Percentiles rank a stretch among this genome's conserved stretches.
These are phyloP conservation scores for Tetrahymena borealis DNA, from an alignment of 73 alveolate species.

Conservation along the genomic window DNA sequence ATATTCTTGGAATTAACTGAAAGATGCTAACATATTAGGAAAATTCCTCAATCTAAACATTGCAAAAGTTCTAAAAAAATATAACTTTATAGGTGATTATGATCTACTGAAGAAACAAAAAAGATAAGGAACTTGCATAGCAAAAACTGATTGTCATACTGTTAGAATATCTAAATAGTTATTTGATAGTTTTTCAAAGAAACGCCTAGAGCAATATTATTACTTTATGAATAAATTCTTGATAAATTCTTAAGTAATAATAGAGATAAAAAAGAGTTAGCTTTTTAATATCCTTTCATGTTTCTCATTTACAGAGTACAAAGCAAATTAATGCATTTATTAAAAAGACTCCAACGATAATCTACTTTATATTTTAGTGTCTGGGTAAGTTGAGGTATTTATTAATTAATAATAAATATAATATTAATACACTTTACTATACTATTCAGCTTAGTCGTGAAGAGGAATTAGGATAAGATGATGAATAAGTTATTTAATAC, in stretches of 20 bases:
- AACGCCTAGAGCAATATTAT: background rate
- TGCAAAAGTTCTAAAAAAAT: background rate
- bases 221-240: background rate
- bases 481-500: background rate
- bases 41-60: background rate
- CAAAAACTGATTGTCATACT: background rate
- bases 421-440: background rate
- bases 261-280: background rate
- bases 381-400: background rate
- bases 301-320: background rate
- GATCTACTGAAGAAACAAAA: background rate
- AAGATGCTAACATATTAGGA: background rate
- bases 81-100: background rate
- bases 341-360: background rate
- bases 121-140: background rate
- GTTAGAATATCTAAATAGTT: background rate
- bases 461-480: background rate
- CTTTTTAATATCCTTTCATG: background rate
- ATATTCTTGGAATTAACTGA: background rate
- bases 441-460: background rate
- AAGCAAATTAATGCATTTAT: background rate
- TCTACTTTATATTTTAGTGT: background rate
- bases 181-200: background rate
- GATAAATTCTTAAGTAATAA: background rate
- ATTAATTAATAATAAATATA: background rate